phyloP scores from a whole-genome alignment of 2,329 filamentous ascomycete genomes.

The Penicillium verrucosum region DNA sequence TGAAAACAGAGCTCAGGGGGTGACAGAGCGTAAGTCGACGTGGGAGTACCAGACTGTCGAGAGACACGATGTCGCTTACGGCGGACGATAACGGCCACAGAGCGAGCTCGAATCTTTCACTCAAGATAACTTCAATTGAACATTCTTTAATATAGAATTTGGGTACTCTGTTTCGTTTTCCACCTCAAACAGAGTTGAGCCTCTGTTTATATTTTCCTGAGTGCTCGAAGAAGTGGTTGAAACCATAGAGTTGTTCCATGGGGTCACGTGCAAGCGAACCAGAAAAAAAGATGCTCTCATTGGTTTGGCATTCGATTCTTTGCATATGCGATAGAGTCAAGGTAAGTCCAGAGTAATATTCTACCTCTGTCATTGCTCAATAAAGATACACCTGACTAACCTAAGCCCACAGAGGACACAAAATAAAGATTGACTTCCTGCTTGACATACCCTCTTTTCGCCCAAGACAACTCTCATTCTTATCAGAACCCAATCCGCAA shows the following conservation, averaged over 20 bases:
- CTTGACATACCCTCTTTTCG: not conserved
- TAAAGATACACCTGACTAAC: not conserved
- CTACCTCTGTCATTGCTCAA: not conserved
- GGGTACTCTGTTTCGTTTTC: not conserved
- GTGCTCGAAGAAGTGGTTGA: not conserved
- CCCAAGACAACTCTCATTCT: not conserved
- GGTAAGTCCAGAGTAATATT: not conserved
- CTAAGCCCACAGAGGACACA: not conserved
- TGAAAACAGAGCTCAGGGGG: not conserved
- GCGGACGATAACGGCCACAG: not conserved
- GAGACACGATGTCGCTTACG: not conserved
- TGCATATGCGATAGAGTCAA: not conserved
- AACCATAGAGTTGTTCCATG: not conserved
- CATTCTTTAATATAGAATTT: fast-evolving
- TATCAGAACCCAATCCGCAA: slow-evolving; percentile 14
- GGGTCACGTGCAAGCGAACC: slow-evolving; percentile 2
- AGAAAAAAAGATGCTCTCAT: slow-evolving; percentile 8
- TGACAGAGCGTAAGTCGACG: not conserved
- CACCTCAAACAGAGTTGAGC: no score
- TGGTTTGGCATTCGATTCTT: not conserved
- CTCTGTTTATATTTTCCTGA: not conserved
- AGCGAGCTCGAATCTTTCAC: not conserved
- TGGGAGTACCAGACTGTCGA: slow-evolving; percentile 2
- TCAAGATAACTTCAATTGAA: not conserved
- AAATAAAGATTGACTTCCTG: not conserved